Percentiles rank a stretch among this genome's conserved stretches.
Evolutionary conservation across 129 eudicot genomes (phyloP).

Genomic region (Lactuca sativa): DNA sequence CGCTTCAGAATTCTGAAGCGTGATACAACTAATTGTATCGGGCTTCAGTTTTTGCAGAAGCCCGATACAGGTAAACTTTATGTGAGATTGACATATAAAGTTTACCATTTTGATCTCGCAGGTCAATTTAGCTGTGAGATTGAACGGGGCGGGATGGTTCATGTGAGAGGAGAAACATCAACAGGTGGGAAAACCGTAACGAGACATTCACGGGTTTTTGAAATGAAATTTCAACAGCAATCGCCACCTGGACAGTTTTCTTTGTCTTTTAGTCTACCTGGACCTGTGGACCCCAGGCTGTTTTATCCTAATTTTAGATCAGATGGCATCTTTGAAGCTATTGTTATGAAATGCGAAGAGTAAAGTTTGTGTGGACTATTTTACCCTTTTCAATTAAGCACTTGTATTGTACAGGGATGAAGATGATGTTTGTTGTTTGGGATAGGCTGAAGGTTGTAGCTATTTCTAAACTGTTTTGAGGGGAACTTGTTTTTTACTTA

Average conservation of each 20-base stretch:
- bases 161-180: conserved; percentile 60
- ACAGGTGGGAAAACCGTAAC: conserved; percentile 62
- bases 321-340: conserved; percentile 86
- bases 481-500: too few species aligned
- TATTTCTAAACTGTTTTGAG: too few species aligned
- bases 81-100: not conserved
- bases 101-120: conserved; percentile 22
- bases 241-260: conserved; percentile 80
- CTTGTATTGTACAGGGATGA: conserved; percentile 23
- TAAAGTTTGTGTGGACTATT: not conserved
- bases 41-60: not conserved
- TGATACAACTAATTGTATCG: not conserved
- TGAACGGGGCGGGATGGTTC: conserved; percentile 63
- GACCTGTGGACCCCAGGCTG: conserved; percentile 86
- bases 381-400: conserved; percentile 3
- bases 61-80: not conserved
- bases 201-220: conserved; percentile 65
- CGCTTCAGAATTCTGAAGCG: too few species aligned
- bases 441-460: too few species aligned
- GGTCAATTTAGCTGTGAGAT: conserved; percentile 84
- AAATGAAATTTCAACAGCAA: conserved; percentile 73
- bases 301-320: conserved; percentile 70
- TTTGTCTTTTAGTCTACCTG: conserved; percentile 70
- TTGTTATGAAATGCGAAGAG: conserved; percentile 56
- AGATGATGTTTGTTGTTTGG: conserved; percentile 2